These are phyloP conservation scores for Cordyceps farinosa DNA, from an alignment of 2,329 filamentous ascomycete genomes.

Conservation along the genomic window DNA sequence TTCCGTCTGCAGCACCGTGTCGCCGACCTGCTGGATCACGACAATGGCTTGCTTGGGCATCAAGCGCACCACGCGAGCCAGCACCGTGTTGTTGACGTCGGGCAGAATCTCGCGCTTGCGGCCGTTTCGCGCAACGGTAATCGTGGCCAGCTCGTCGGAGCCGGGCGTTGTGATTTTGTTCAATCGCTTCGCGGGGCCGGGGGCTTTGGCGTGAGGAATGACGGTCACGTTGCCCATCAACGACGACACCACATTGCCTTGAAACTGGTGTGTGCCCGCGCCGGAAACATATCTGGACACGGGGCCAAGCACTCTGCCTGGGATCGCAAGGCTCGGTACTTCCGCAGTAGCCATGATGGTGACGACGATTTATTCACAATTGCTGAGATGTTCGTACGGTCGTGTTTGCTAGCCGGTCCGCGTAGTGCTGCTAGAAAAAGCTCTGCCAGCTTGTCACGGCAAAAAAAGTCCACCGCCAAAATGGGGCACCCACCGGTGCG, in stretches of 20 bases:
- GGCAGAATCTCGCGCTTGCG: slow-evolving; percentile 71
- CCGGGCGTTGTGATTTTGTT: slow-evolving; percentile 52
- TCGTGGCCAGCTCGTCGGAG: slow-evolving; percentile 45
- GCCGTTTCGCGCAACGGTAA: slow-evolving; percentile 52
- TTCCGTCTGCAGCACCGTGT: slow-evolving; percentile 68
- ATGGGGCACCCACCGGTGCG: not conserved
- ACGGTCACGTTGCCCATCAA: slow-evolving; percentile 70
- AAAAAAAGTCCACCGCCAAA: slow-evolving; percentile 13
- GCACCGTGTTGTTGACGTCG: slow-evolving; percentile 72
- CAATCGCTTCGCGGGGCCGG: slow-evolving; percentile 55
- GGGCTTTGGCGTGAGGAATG: slow-evolving; percentile 42
- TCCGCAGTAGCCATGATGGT: slow-evolving; percentile 33
- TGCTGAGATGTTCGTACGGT: not conserved
- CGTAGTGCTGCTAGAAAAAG: slow-evolving; percentile 2
- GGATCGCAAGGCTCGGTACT: slow-evolving; percentile 61
- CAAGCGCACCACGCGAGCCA: slow-evolving; percentile 82
- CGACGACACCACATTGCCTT: slow-evolving; percentile 73
- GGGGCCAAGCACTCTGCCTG: slow-evolving; percentile 76
- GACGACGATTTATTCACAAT: not conserved
- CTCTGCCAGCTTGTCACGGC: slow-evolving; percentile 1
- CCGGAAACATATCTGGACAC: slow-evolving; percentile 66
- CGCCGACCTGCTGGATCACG: slow-evolving; percentile 78
- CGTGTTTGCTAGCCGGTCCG: slow-evolving; percentile 1
- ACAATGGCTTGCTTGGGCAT: slow-evolving; percentile 81
- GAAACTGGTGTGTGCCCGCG: slow-evolving; percentile 78